Percentiles rank a stretch among this genome's conserved stretches.
Conservation (phyloP, 495 filamentous ascomycete genomes). For the Penicillium salamii region DNA sequence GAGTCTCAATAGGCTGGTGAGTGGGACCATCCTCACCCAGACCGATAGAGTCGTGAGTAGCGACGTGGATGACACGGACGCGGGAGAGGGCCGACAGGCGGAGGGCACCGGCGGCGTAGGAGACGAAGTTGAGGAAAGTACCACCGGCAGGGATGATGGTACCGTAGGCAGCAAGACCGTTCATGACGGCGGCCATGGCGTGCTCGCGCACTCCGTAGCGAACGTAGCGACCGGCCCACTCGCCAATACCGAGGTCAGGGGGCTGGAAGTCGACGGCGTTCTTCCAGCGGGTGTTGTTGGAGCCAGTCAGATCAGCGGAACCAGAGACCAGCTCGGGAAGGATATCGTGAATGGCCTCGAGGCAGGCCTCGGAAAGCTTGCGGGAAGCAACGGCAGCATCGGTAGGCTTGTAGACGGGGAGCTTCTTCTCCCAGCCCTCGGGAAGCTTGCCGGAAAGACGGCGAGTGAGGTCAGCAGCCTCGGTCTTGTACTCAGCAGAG, state of each 20-base stretch:
- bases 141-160: conserved; percentile 90
- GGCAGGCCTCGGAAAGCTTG: conserved; percentile 92
- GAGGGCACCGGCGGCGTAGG: conserved; percentile 93
- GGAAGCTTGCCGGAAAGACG: conserved; percentile 82
- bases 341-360: conserved; percentile 79
- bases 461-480: conserved; percentile 76
- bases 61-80: conserved; percentile 90
- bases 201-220: conserved; percentile 98
- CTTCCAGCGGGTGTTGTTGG: conserved; percentile 99
- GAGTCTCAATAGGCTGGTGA: conserved; percentile 99
- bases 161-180: conserved; percentile 94
- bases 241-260: conserved; percentile 75
- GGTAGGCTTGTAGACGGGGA: conserved; percentile 86
- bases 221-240: conserved; percentile 89
- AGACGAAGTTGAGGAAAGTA: conserved; percentile 99
- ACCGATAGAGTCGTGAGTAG: conserved; percentile 99
- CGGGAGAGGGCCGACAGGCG: conserved; percentile 91
- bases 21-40: conserved; percentile 98
- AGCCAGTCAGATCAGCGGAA: conserved; percentile 96
- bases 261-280: conserved; percentile 97
- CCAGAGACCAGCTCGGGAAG: conserved; percentile 92
- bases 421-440: conserved; percentile 93
- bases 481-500: conserved; percentile 66
- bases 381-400: conserved; percentile 85
- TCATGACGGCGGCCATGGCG: conserved; percentile 97